Evolutionary conservation across 2,329 filamentous ascomycete species (phyloP).

Genomic region (Hypomyces rosellus): DNA sequence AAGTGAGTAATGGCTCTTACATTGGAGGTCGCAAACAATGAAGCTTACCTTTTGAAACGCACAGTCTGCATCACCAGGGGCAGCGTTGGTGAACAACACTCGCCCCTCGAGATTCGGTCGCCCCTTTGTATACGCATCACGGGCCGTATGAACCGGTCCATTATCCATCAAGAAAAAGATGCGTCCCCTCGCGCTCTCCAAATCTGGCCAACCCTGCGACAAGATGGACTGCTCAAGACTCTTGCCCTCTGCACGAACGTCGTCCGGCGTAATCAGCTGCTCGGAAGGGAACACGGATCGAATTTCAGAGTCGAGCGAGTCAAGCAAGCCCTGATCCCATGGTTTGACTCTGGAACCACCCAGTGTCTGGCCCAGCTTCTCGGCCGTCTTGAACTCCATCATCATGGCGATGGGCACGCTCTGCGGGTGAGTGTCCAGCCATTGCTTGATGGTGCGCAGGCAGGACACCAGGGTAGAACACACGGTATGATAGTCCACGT

Average conservation of each 20-base stretch:
- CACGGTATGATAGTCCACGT: constrained; percentile 38
- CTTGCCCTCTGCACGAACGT: constrained; percentile 32
- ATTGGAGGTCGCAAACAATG: no score
- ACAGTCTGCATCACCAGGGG: constrained; percentile 37
- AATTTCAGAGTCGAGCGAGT: constrained; percentile 41
- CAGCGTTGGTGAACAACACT: constrained; percentile 42
- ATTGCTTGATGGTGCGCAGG: constrained; percentile 35
- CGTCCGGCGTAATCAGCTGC: constrained; percentile 41
- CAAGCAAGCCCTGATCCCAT: constrained; percentile 38
- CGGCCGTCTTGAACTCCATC: constrained; percentile 40
- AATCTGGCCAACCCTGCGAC: constrained; percentile 41
- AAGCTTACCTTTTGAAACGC: constrained; percentile 37
- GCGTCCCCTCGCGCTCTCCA: constrained; percentile 36
- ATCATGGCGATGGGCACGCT: constrained; percentile 44
- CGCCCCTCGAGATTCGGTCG: constrained; percentile 34
- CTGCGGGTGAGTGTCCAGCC: constrained; percentile 35
- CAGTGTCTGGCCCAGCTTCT: constrained; percentile 13
- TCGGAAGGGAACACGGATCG: constrained; percentile 32
- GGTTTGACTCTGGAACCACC: constrained; percentile 32
- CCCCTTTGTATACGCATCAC: constrained; percentile 31
- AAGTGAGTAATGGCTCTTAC: no score
- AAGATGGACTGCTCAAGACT: constrained; percentile 42
- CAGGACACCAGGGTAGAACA: constrained; percentile 42
- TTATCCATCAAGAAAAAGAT: constrained; percentile 48
- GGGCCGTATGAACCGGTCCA: constrained; percentile 31